These are phyloP conservation scores for Aspergillus fischeri DNA, from an alignment of 2,329 filamentous ascomycete species.

Conservation along the genomic window DNA sequence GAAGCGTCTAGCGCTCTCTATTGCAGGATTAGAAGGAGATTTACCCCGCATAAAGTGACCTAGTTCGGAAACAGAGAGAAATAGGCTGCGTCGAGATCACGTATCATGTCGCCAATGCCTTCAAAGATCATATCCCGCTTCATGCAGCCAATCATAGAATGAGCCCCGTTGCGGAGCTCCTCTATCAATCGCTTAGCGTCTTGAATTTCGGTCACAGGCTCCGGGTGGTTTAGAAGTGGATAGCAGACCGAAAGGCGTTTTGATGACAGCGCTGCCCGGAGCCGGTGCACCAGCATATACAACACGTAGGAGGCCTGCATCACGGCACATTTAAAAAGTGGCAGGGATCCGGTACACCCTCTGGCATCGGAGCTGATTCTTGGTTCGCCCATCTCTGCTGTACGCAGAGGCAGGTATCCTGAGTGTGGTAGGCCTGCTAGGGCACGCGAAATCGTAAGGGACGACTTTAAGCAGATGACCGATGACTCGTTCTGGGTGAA, in stretches of 20 bases:
- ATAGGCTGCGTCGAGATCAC: conserved; percentile 21
- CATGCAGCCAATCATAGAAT: conserved; percentile 13
- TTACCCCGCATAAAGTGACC: too few relatives aligned
- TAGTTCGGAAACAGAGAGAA: conserved; percentile 1
- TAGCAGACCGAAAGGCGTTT: conserved; percentile 16
- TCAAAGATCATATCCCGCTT: conserved; percentile 19
- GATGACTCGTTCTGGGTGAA: conserved; percentile 23
- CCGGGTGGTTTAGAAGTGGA: conserved; percentile 16
- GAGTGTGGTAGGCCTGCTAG: conserved; percentile 15
- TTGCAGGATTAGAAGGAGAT: too few relatives aligned
- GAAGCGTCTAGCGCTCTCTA: neutral
- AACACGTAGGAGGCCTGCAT: conserved; percentile 24
- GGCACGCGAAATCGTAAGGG: conserved; percentile 15
- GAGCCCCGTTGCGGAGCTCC: conserved; percentile 19
- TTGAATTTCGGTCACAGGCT: conserved; percentile 16
- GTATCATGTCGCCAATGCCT: conserved; percentile 18
- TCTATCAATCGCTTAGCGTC: conserved; percentile 21
- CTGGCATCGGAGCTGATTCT: neutral
- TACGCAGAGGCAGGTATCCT: neutral
- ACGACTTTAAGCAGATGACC: conserved; percentile 21
- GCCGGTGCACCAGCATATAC: conserved; percentile 19
- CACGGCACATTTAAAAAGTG: conserved; percentile 18
- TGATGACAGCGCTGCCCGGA: conserved; percentile 15
- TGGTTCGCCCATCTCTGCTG: neutral
- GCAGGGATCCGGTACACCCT: conserved; percentile 14